Evolutionary conservation across 2,329 filamentous ascomycete genomes (phyloP).

Genomic region (Colletotrichum viniferum): DNA sequence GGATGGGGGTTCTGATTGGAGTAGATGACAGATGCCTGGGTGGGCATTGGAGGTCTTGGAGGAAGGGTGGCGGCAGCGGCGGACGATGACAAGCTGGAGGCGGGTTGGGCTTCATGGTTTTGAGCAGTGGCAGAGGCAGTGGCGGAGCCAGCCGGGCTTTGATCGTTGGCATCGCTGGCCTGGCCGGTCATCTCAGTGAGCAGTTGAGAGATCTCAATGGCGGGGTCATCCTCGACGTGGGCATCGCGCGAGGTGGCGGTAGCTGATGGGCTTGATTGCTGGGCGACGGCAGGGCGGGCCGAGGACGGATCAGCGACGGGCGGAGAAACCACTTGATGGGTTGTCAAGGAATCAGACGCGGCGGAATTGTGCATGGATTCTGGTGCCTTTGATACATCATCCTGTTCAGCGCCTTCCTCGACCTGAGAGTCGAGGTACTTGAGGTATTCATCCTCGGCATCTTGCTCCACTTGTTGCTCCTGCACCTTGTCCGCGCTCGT

Average conservation of each 20-base stretch:
- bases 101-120: slow-evolving; percentile 7
- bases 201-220: slow-evolving; percentile 44
- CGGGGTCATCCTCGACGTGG: slow-evolving; percentile 32
- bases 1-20: slow-evolving; percentile 32
- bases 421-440: slow-evolving; percentile 54
- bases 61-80: slow-evolving; percentile 49
- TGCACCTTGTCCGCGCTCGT: slow-evolving; percentile 31
- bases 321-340: neutral
- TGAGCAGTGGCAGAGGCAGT: neutral
- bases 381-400: slow-evolving; percentile 49
- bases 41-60: slow-evolving; percentile 47
- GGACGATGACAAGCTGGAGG: slow-evolving; percentile 32
- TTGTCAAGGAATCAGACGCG: slow-evolving; percentile 42
- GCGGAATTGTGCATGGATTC: slow-evolving; percentile 47
- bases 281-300: slow-evolving; percentile 27
- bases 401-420: slow-evolving; percentile 33
- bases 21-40: slow-evolving; percentile 40
- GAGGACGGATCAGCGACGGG: slow-evolving; percentile 35
- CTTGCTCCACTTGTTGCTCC: slow-evolving; percentile 29
- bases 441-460: slow-evolving; percentile 52
- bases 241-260: slow-evolving; percentile 31
- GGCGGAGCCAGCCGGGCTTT: neutral
- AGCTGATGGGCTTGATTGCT: neutral
- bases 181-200: slow-evolving; percentile 45
- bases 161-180: slow-evolving; percentile 26